Conservation (phyloP, 2,329 filamentous ascomycete genomes). For the Alternaria longipes region DNA sequence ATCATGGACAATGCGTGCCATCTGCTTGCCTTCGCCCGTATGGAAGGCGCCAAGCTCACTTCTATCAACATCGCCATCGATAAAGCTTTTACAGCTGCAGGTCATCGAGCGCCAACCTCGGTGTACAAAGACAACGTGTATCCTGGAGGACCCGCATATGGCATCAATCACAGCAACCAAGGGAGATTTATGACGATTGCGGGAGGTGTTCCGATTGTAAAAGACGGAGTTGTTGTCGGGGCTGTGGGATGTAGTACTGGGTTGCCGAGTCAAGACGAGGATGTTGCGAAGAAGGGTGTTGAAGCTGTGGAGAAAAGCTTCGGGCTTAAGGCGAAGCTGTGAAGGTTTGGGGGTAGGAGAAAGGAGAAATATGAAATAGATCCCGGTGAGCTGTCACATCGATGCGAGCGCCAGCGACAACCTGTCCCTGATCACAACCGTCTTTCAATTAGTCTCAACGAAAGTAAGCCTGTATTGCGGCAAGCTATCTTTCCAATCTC, state of each 20-base stretch:
- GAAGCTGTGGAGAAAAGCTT: constrained; percentile 57
- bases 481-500: not conserved
- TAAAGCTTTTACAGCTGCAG: constrained; percentile 66
- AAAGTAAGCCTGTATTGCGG: not conserved
- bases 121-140: constrained; percentile 63
- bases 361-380: not conserved
- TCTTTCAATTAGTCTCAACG: not conserved
- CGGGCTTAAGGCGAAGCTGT: constrained; percentile 53
- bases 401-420: not conserved
- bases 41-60: constrained; percentile 61
- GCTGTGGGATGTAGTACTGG: constrained; percentile 66
- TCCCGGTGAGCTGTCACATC: not conserved
- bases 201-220: constrained; percentile 62
- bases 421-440: not conserved
- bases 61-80: constrained; percentile 69
- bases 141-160: constrained; percentile 63
- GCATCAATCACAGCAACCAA: constrained; percentile 62
- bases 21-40: constrained; percentile 59
- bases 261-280: constrained; percentile 63
- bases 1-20: constrained; percentile 58
- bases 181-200: constrained; percentile 64
- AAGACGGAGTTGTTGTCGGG: constrained; percentile 60
- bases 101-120: constrained; percentile 62
- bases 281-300: constrained; percentile 62
- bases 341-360: not conserved